Conservation (phyloP, 2,329 filamentous ascomycete species). For the Clarireedia hainanense region DNA sequence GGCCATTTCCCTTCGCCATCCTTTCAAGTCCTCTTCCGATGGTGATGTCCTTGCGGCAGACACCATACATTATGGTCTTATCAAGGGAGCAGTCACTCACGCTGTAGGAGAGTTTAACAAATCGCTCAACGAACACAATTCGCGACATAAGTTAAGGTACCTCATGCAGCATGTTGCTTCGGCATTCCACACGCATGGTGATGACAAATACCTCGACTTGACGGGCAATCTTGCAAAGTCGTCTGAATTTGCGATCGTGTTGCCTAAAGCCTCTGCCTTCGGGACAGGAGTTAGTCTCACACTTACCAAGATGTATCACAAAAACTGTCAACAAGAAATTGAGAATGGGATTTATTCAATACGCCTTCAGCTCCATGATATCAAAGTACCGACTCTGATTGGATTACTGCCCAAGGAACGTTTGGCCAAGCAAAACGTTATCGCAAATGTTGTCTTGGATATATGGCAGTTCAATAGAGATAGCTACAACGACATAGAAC, state of each 20-base stretch:
- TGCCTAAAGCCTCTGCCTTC: slow-evolving; percentile 63
- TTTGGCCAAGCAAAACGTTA: slow-evolving; percentile 55
- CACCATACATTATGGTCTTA: slow-evolving; percentile 66
- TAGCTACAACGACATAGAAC: slow-evolving; percentile 48
- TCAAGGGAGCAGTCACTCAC: slow-evolving; percentile 57
- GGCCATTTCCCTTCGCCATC: slow-evolving; percentile 45
- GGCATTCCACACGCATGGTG: background rate
- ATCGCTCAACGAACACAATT: background rate
- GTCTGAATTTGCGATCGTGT: slow-evolving; percentile 44
- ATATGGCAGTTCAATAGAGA: slow-evolving; percentile 36
- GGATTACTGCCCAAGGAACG: slow-evolving; percentile 69
- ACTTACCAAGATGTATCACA: slow-evolving; percentile 33
- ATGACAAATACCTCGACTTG: background rate
- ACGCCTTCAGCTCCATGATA: slow-evolving; percentile 38
- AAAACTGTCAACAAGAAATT: background rate
- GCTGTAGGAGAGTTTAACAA: slow-evolving; percentile 21
- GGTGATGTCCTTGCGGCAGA: slow-evolving; percentile 56
- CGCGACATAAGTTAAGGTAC: background rate
- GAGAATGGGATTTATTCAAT: background rate
- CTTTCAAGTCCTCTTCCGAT: slow-evolving; percentile 50
- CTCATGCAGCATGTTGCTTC: background rate
- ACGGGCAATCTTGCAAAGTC: slow-evolving; percentile 23
- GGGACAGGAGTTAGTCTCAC: slow-evolving; percentile 49
- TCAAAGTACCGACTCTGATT: slow-evolving; percentile 60
- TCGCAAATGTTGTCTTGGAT: slow-evolving; percentile 56